Evolutionary conservation across 768 basidiomycete genomes (phyloP), one percentile per base, ranked within the genome.

Genomic region (Filobasidium wieringae): DNA sequence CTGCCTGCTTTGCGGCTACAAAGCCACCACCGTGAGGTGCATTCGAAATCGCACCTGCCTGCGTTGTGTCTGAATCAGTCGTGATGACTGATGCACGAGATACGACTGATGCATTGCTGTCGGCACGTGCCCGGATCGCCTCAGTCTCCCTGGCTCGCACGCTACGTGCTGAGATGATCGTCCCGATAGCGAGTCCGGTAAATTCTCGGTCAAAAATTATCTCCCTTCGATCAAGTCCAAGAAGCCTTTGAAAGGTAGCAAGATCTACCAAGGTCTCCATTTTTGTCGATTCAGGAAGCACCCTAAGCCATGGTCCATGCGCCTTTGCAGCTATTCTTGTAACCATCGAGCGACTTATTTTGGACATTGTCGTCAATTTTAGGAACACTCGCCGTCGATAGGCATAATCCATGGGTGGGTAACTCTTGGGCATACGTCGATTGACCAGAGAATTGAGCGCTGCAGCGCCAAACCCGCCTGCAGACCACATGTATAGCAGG

Each of bases 221-320:
- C 74, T 95, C 92, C 75, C 93, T 93, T 47, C 95, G 79, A 53
- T 78, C 80, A 71, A 90, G 88, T 8, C 88, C 90, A 4, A 99
- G 72, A 63, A 82, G 85, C 11, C 84, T 79, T 71, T 86, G 92
- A 45, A 88, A 75, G 62, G 82, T 82, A 0, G 87, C 86, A 47
- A 84, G 80, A 33, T 79, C 78, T 64, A 86, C 83, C 56, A 88
- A 77, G 22, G 86, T 75, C 24, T 79, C 76, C 31, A 95, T 79
- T 39, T 88, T 82, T 64, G 90, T 87, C 51, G 82, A 78, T 34
- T 83, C 78, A 17, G 84, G 84, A 29, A 96, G 79, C 65, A 87
- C 85, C 17, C 88, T 71, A 24, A 95, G 75, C 84, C 88, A 91
- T 2, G 92, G 88, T 0, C 88, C 89, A 60, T 93, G 87, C 0